These are phyloP conservation scores for Annulohypoxylon bovei DNA, from an alignment of 495 filamentous ascomycete genomes.

Conservation along the genomic window DNA sequence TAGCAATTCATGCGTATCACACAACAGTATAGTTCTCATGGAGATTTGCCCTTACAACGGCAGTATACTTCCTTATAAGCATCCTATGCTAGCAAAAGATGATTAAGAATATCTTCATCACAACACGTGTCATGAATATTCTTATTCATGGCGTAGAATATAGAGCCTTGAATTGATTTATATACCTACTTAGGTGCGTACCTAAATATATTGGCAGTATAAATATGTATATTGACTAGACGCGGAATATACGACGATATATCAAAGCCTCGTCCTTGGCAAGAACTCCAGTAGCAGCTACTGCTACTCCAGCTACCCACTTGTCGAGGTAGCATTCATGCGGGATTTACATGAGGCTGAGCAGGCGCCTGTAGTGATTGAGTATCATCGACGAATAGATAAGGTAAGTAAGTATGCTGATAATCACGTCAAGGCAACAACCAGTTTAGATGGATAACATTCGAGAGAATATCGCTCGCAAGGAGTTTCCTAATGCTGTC, in stretches of 20 bases:
- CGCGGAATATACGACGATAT: background rate
- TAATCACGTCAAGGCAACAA: background rate
- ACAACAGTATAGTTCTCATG: too few species aligned
- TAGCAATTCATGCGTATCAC: background rate
- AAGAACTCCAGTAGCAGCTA: background rate
- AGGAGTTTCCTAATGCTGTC: conserved; percentile 6
- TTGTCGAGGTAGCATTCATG: conserved; percentile 16
- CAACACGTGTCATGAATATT: too few species aligned
- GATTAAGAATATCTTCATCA: too few species aligned
- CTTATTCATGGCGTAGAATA: too few species aligned
- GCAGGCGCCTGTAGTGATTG: background rate
- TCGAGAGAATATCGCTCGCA: background rate
- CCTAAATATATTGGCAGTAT: background rate
- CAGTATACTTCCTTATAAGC: too few species aligned
- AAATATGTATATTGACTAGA: background rate
- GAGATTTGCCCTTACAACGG: too few species aligned
- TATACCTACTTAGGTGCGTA: too few species aligned
- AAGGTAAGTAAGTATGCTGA: background rate
- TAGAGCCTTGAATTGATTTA: background rate
- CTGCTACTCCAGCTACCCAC: background rate
- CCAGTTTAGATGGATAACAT: background rate
- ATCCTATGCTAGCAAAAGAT: too few species aligned
- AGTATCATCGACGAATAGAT: background rate
- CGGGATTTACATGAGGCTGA: conserved; percentile 24
- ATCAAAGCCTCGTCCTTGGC: background rate